Conservation (phyloP, 305 asterid genomes). For the Stenogyne calaminthoides region DNA sequence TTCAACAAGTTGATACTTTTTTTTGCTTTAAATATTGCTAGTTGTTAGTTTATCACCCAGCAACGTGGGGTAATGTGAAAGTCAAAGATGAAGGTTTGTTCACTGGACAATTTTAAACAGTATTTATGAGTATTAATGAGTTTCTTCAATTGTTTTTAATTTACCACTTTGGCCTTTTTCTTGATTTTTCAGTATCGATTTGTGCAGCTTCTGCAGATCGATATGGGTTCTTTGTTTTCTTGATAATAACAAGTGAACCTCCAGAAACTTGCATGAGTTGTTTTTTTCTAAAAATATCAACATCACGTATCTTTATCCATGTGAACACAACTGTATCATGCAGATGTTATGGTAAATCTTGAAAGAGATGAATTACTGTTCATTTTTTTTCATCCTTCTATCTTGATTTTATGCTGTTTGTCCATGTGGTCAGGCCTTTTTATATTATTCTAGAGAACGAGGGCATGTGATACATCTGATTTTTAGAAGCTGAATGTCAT, state of each 20-base stretch:
- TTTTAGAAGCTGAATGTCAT: neutral
- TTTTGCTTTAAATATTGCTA: constrained; percentile 25
- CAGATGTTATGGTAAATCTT: neutral
- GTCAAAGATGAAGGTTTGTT: constrained; percentile 34
- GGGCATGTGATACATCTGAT: neutral
- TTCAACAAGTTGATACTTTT: constrained; percentile 24
- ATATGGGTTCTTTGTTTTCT: neutral
- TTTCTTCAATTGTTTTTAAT: neutral
- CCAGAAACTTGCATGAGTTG: constrained; percentile 7
- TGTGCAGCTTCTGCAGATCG: neutral
- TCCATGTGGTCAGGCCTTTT: neutral
- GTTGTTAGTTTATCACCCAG: constrained; percentile 14
- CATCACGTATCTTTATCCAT: neutral
- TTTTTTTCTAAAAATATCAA: neutral
- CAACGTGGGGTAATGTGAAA: constrained; percentile 33
- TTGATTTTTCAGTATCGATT: neutral
- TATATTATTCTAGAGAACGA: neutral
- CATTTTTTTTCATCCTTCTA: neutral
- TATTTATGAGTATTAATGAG: neutral
- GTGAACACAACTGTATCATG: neutral
- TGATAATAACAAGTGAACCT: neutral
- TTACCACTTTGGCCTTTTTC: constrained; percentile 5
- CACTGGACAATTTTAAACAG: constrained; percentile 1
- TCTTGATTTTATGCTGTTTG: neutral
- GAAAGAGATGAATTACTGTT: neutral